These are phyloP conservation scores for Fusarium keratoplasticum DNA, from an alignment of 2,329 filamentous ascomycete genomes.

Conservation along the genomic window DNA sequence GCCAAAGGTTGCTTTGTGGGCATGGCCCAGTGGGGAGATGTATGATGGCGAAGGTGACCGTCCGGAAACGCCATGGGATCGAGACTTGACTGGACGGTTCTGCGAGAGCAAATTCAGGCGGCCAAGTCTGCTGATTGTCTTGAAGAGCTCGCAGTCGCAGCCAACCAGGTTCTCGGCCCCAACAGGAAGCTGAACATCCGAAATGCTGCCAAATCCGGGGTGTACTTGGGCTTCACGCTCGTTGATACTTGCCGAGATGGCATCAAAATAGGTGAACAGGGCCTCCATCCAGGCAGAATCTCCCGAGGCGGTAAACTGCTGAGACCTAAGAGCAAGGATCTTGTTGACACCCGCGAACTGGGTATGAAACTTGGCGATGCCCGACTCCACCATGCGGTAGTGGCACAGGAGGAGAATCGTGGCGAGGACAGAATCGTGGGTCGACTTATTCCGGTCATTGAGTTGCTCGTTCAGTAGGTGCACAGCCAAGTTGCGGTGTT, in stretches of 20 bases:
- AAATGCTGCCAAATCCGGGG: slow-evolving; percentile 70
- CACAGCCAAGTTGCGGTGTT: slow-evolving; percentile 84
- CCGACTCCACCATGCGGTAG: slow-evolving; percentile 93
- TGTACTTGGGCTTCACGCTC: slow-evolving; percentile 88
- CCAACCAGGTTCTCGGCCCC: slow-evolving; percentile 87
- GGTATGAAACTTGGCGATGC: slow-evolving; percentile 91
- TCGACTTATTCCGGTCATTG: slow-evolving; percentile 78
- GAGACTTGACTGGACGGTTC: slow-evolving; percentile 63
- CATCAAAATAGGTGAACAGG: slow-evolving; percentile 94
- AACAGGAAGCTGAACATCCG: slow-evolving; percentile 63
- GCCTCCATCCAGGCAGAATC: slow-evolving; percentile 92
- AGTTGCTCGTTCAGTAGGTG: slow-evolving; percentile 86
- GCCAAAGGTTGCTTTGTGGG: slow-evolving; percentile 53
- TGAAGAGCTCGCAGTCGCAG: slow-evolving; percentile 89
- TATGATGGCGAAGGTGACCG: slow-evolving; percentile 54
- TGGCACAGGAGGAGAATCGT: slow-evolving; percentile 90
- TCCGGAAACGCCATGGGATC: slow-evolving; percentile 26
- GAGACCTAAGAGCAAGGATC: slow-evolving; percentile 78
- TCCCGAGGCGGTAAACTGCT: slow-evolving; percentile 62
- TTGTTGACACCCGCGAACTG: slow-evolving; percentile 95
- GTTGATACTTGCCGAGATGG: slow-evolving; percentile 91
- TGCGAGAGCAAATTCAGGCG: slow-evolving; percentile 88
- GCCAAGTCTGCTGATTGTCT: slow-evolving; percentile 84
- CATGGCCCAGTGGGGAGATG: slow-evolving; percentile 55
- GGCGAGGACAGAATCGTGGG: slow-evolving; percentile 87